Evolutionary conservation across 345 rosid genomes (phyloP).

Genomic region (Lepidium aucheri): DNA sequence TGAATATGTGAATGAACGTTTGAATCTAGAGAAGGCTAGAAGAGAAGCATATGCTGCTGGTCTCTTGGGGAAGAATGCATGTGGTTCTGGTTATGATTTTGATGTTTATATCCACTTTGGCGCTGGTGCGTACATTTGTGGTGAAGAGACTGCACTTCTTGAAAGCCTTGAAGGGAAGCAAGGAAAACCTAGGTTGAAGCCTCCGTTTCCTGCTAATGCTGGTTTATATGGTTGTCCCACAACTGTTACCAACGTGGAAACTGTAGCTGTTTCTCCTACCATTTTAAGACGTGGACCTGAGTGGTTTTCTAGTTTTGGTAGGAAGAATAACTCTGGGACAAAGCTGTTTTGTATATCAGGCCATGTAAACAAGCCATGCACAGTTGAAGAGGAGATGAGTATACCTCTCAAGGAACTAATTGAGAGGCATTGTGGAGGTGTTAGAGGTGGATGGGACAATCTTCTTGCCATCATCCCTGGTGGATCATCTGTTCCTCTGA

Average conservation of each 20-base stretch:
- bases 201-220: conserved; percentile 97
- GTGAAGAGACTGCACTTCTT: conserved; percentile 95
- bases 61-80: conserved; percentile 86
- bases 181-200: conserved; percentile 98
- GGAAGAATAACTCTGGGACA: conserved; percentile 91
- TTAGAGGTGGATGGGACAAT: conserved; percentile 97
- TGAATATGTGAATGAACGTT: conserved; percentile 88
- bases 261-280: conserved; percentile 95
- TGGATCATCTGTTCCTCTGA: conserved; percentile 87
- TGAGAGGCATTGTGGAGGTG: conserved; percentile 94
- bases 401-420: conserved; percentile 86
- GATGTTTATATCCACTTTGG: conserved; percentile 96
- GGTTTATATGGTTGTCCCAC: conserved; percentile 97
- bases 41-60: conserved; percentile 94
- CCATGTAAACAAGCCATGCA: conserved; percentile 93
- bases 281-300: conserved; percentile 95
- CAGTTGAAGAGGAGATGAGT: conserved; percentile 97
- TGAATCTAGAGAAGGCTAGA: conserved; percentile 71
- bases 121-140: conserved; percentile 98
- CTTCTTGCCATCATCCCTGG: conserved; percentile 93
- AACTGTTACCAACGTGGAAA: conserved; percentile 94
- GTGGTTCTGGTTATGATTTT: conserved; percentile 97
- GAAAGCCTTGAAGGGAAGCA: conserved; percentile 98
- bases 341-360: conserved; percentile 81
- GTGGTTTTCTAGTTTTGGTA: conserved; percentile 98